Conservation (phyloP, 2,329 filamentous ascomycete species). For the Hymenoscyphus scutula region DNA sequence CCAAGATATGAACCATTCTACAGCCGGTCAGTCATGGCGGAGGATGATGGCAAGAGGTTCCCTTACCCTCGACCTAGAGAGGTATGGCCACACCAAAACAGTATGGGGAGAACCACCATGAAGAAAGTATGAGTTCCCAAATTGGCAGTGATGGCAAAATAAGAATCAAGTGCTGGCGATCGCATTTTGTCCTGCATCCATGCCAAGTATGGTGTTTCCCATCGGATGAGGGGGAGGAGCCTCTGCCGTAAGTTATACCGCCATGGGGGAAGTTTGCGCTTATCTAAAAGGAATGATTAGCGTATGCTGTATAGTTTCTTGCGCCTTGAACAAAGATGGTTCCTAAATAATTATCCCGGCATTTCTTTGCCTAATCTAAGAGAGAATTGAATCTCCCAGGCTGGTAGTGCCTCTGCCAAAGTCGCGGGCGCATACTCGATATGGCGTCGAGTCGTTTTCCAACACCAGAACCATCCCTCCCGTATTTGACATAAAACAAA, state of each 20-base stretch:
- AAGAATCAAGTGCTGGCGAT: conserved; percentile 83
- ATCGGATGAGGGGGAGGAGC: conserved; percentile 82
- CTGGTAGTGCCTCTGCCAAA: background rate
- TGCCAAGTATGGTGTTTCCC: conserved; percentile 93
- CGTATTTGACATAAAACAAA: background rate
- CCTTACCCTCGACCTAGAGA: conserved; percentile 80
- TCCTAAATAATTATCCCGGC: background rate
- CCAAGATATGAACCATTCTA: conserved; percentile 72
- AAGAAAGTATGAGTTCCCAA: conserved; percentile 98
- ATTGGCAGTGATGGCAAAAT: conserved; percentile 96
- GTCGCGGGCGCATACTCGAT: background rate
- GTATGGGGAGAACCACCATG: conserved; percentile 89
- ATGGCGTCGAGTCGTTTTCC: background rate
- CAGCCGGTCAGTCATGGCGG: conserved; percentile 23
- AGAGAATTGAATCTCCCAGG: background rate
- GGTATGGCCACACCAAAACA: conserved; percentile 94
- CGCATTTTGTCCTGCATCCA: conserved; percentile 78
- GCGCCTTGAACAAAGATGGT: background rate
- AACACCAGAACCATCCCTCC: background rate
- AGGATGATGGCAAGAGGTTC: conserved; percentile 14
- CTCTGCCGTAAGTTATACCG: conserved; percentile 79
- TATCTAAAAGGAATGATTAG: conserved; percentile 55
- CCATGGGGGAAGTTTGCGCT: conserved; percentile 80
- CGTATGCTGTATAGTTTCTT: background rate
- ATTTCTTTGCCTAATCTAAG: background rate